A percentile compares a stretch with the other conserved stretches of the same genome.
Conservation (phyloP, 805 yeast species). For the Kuraishia hungarica region DNA sequence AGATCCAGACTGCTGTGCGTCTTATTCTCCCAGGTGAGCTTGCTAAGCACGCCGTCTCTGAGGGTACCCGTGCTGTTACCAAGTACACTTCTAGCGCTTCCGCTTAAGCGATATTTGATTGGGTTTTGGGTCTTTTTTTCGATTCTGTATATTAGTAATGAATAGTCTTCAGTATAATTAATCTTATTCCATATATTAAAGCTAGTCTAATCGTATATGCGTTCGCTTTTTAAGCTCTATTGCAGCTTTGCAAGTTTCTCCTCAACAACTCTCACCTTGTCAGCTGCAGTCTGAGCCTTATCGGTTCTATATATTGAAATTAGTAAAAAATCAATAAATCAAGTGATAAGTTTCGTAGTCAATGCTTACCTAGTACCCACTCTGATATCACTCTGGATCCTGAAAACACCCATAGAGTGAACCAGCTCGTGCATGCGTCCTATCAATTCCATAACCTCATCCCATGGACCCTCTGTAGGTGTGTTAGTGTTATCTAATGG, state of each 20-base stretch:
- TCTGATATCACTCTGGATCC: constrained; percentile 82
- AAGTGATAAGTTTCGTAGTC: background rate
- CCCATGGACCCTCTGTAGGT: constrained; percentile 81
- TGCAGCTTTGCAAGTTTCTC: constrained; percentile 26
- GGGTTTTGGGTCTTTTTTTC: background rate
- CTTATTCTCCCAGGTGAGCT: constrained; percentile 97
- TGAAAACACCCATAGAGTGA: constrained; percentile 62
- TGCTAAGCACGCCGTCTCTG: constrained; percentile 97
- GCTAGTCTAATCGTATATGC: background rate
- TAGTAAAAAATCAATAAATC: background rate
- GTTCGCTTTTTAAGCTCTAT: background rate
- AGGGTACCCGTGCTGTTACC: constrained; percentile 97
- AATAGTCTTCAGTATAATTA: background rate
- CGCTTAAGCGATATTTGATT: constrained; percentile 16
- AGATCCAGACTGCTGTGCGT: constrained; percentile 94
- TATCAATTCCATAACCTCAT: constrained; percentile 69
- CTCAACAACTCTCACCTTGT: constrained; percentile 60
- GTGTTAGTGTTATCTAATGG: constrained; percentile 1
- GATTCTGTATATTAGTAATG: constrained; percentile 2
- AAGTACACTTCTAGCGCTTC: constrained; percentile 72
- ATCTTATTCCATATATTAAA: background rate
- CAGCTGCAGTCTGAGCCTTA: constrained; percentile 62
- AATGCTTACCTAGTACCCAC: constrained; percentile 57
- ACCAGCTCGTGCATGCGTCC: constrained; percentile 70
- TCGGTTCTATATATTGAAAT: constrained; percentile 41